Conservation (phyloP, 2,329 filamentous ascomycete species). For the Neocucurbitaria cava region DNA sequence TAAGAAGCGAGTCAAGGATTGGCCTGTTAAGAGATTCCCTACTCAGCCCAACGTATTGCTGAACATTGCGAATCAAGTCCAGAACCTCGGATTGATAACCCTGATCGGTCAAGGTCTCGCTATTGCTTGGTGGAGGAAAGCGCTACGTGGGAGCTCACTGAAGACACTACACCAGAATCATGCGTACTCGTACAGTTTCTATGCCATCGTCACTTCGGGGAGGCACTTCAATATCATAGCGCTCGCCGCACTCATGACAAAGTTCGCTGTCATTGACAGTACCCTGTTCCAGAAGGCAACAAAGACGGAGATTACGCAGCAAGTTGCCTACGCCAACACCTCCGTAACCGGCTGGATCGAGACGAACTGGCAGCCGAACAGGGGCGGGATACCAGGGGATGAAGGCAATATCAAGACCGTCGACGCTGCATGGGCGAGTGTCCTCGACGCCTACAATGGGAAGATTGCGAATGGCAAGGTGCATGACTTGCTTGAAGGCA, state of each 20-base stretch:
- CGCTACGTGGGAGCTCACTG: conserved; percentile 27
- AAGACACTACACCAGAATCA: conserved; percentile 27
- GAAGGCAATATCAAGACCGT: conserved; percentile 25
- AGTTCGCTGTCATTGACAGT: conserved; percentile 34
- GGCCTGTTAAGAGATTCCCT: conserved; percentile 24
- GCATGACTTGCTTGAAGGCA: conserved; percentile 19
- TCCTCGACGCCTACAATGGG: conserved; percentile 27
- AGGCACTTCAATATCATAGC: conserved; percentile 33
- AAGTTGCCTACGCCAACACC: conserved; percentile 24
- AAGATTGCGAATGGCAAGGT: conserved; percentile 34
- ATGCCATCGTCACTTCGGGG: conserved; percentile 27
- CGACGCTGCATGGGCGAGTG: conserved; percentile 23
- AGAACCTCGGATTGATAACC: conserved; percentile 31
- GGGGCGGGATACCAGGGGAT: conserved; percentile 29
- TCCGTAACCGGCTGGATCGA: conserved; percentile 29
- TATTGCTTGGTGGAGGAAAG: conserved; percentile 37
- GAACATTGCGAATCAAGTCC: conserved; percentile 34
- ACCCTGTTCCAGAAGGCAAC: conserved; percentile 33
- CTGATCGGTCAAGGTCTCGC: conserved; percentile 30
- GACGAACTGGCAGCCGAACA: conserved; percentile 18
- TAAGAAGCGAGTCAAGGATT: conserved; percentile 24
- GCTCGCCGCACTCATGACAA: conserved; percentile 33
- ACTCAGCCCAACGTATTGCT: conserved; percentile 35
- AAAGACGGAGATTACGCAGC: conserved; percentile 24
- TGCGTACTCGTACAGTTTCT: conserved; percentile 34